Base-by-base conservation (phyloP, 1,284 basidiomycete genomes). In the Vanrija humicola region DNA sequence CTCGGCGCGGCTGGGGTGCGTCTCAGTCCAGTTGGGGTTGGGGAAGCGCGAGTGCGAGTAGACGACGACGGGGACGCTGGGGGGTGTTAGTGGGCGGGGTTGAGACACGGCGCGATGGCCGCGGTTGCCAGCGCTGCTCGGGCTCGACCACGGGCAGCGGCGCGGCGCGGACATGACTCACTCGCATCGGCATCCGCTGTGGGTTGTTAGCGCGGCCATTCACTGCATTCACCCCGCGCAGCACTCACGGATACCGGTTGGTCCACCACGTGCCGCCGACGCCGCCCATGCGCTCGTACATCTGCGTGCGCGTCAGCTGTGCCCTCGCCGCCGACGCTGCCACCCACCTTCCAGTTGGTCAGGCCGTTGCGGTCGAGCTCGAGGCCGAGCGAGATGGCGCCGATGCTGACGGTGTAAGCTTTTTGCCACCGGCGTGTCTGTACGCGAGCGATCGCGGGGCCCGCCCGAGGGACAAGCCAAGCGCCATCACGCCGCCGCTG, bases 181-280 rank as follows among this genome's bases (percentile, higher is more conserved):
- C 67, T 70, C 69, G 64, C 67, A 70, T 42, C 69, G 67, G 57
- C 69, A 70, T 7, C 69, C 69, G 14, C 56, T 58, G 53, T 23
- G 7, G 25, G 19, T 43, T 55, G 51, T 54, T 51, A 59, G 64
- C 52, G 40, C 42, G 55, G 16, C 29, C n/a, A n/a, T n/a, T n/a
- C n/a, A n/a, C n/a, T n/a, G n/a, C n/a, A n/a, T n/a, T n/a, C n/a
- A n/a, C n/a, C n/a, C n/a, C n/a, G n/a, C n/a, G n/a, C n/a, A n/a
- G n/a, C n/a, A n/a, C n/a, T n/a, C 28, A 66, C 56, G 63, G 60
- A 26, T 64, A 66, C 6, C 50, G 40, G 48, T 63, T 59, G 14
- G 57, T 55, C 50, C 55, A 62, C 68, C 58, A 68, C 46, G 61
- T 67, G 42, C 55, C 66, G 16, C 66, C 68, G 12, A 70, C 58